A percentile compares a stretch with the other conserved stretches of the same genome.
Conservation (phyloP, 495 filamentous ascomycete genomes). For the Penicillium turbatum region DNA sequence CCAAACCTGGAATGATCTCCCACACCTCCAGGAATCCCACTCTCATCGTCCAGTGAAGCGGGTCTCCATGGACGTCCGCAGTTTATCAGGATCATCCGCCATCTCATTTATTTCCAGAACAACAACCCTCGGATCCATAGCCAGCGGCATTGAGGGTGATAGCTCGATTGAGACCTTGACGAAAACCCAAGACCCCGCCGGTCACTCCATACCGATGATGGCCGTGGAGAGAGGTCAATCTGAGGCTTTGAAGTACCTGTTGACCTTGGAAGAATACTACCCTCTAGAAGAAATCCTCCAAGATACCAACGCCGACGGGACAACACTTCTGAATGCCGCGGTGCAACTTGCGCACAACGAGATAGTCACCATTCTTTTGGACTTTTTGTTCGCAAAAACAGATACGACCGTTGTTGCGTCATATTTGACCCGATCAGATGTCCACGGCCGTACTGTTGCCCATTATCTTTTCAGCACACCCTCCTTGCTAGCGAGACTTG, state of each 20-base stretch:
- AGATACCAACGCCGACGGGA: constrained; percentile 83
- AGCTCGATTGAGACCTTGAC: constrained; percentile 76
- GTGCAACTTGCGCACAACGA: constrained; percentile 78
- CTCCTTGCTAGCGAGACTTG: constrained; percentile 67
- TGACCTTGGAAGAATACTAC: constrained; percentile 71
- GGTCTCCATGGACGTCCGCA: constrained; percentile 83
- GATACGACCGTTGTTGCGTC: constrained; percentile 48
- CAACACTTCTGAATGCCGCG: constrained; percentile 88
- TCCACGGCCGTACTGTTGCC: constrained; percentile 78
- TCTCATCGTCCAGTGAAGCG: constrained; percentile 52
- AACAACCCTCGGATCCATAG: constrained; percentile 67
- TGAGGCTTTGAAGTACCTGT: constrained; percentile 69
- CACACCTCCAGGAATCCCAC: constrained; percentile 45
- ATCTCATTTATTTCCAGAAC: constrained; percentile 73
- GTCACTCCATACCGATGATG: constrained; percentile 95
- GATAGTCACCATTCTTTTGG: constrained; percentile 69
- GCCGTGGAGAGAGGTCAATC: constrained; percentile 73
- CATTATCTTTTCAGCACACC: constrained; percentile 98
- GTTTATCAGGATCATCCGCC: constrained; percentile 79
- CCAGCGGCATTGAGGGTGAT: constrained; percentile 75
- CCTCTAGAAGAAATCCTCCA: constrained; percentile 63
- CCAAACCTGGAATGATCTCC: constrained; percentile 49
- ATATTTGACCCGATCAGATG: constrained; percentile 75
- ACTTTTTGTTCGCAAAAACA: constrained; percentile 54
- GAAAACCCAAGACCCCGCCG: constrained; percentile 73